These are phyloP conservation scores for Mercurialis annua DNA, from an alignment of 345 rosid species.

Conservation along the genomic window DNA sequence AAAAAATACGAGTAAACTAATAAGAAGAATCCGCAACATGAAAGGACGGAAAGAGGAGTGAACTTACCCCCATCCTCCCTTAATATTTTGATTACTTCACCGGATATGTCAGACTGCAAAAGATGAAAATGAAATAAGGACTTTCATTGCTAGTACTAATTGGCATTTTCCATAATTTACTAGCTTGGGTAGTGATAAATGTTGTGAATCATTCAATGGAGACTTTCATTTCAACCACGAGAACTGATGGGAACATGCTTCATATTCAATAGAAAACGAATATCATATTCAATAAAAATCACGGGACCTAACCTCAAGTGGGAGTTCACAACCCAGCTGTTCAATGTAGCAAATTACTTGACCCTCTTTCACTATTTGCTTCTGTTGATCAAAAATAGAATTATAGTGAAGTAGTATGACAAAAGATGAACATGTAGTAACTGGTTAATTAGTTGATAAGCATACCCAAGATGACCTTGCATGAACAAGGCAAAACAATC, in stretches of 20 bases:
- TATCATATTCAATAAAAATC: too few species aligned
- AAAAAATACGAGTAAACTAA: neutral
- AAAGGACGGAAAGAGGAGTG: constrained; percentile 1
- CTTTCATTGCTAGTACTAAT: neutral
- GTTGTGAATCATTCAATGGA: too few species aligned
- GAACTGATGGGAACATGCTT: too few species aligned
- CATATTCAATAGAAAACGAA: neutral
- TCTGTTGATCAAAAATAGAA: constrained; percentile 40
- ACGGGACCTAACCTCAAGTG: constrained; percentile 61
- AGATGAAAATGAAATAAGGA: constrained; percentile 5
- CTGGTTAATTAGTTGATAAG: neutral
- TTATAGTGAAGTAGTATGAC: neutral
- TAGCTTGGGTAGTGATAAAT: too few species aligned
- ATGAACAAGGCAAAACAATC: neutral
- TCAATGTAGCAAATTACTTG: constrained; percentile 79
- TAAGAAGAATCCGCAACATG: neutral
- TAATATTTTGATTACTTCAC: constrained; percentile 74
- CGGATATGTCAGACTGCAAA: constrained; percentile 73
- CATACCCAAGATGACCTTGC: neutral
- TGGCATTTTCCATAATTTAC: too few species aligned
- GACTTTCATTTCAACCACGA: too few species aligned
- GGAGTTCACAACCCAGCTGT: constrained; percentile 80
- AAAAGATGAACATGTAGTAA: neutral
- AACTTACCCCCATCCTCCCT: constrained; percentile 74
- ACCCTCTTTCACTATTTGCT: constrained; percentile 88